Base-by-base conservation (phyloP, 495 filamentous ascomycete species). In the Massariosphaeria phaeospora region DNA sequence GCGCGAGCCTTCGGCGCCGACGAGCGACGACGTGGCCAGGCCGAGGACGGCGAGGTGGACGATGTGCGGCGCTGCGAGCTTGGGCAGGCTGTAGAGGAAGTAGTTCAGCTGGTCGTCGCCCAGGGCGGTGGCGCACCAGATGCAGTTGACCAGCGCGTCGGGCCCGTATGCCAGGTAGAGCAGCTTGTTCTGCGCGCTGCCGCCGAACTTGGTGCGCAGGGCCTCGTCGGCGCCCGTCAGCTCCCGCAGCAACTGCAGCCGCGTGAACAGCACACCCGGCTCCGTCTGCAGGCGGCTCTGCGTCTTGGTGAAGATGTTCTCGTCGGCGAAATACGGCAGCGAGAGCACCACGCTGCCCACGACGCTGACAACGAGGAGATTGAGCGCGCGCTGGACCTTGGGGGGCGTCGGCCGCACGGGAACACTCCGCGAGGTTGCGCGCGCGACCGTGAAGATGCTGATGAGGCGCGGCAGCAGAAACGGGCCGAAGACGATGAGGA, bases 401-500 rank as follows among this genome's bases (percentile, higher is more conserved):
- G 78, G 72, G 1, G 88, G 81, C 7, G 79, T 59, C 4, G 85
- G 83, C 10, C 76, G 79, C 47, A 86, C 70, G n/a, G 82, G 73
- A 42, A 80, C 73, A 46, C 62, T 65, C 35, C 57, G 63, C 1
- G 75, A 70, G 13, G 71, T 67, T 31, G 74, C 68, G 60, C 80
- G 79, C 1, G 80, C 51, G 33, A 74, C 73, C 59, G 85, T 83
- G 71, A 91, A 91, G 72, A 81, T 84, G 52, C 70, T 70, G 55
- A 95, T 73, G 43, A 79, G 69, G 45, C 85, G 84, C 27, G 87
- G 86, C 43, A 96, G 71, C 55, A 95, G 68, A 48, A 93, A 71
- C n/a, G 91, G 91, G 0, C 80, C 91, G 69, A 96, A 85, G 73
- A 93, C 83, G 68, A 95, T 75, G 63, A 88, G 72, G 67, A 95